Evolutionary conservation across 2,329 filamentous ascomycete species (phyloP), one percentile per base, ranked within the genome.

Genomic region (Massarina eburnea): DNA sequence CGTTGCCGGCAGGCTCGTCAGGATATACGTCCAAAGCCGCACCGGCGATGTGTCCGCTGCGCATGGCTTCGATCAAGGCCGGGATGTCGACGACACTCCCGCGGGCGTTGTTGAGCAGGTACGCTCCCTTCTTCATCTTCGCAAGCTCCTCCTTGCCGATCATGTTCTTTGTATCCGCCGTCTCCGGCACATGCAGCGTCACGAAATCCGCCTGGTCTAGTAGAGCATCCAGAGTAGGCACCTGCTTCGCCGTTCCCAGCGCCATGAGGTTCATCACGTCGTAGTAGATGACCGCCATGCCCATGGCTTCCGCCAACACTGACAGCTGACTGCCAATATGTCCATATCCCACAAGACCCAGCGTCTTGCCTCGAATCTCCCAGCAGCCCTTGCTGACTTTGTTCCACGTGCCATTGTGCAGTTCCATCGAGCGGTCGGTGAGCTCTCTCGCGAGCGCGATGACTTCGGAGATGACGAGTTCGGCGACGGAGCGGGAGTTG

Each of bases 21-120:
- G 94, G 94, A 72, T 92, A 99, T 39, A 99, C 94, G 64, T 99
- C 94, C 22, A 99, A 78, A n/a, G 92, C 94, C 45, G 92, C 94
- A 57, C 94, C 94, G 12, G 90, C 94, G 56, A 97, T 76, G 75
- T 92, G 94, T 49, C 91, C 91, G 47, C 78, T 80, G 53, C 89
- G 85, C 82, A 91, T 91, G 45, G 90, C 88, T 61, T 91, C 85
- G 68, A 97, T 88, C 44, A 99, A 79, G 15, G 91, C 91, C 3
- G 91, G 86, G 54, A 99, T 96, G 65, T 97, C 90, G 27, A 99
- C 90, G 14, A 99, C 90, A 46, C 83, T 94, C 45, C 94, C 94
- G 61, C 94, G 88, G 69, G 89, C 94, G 52, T 94, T 94, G 72
- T 99, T 99, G 75, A 99, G 94, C 41, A 99, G 76, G 72, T 99